Conservation (phyloP, 192 early-diverging fungal species). For the Backusella australiensis region DNA sequence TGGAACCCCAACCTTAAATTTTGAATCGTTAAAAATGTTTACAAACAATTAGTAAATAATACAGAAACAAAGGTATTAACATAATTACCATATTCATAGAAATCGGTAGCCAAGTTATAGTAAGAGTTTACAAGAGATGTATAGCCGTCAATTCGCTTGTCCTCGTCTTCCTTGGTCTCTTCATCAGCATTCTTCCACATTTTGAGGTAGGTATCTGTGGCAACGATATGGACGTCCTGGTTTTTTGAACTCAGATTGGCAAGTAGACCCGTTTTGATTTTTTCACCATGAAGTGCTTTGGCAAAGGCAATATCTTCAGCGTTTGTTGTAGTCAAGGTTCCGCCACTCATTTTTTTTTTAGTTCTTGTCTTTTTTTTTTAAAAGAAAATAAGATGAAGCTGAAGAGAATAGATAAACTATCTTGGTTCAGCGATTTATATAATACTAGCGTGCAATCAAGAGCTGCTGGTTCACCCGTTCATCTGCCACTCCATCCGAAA, state of each 20-base stretch:
- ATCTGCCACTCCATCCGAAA: slow-evolving; percentile 1
- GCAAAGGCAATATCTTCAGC: slow-evolving; percentile 53
- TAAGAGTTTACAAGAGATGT: slow-evolving; percentile 76
- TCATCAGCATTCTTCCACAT: slow-evolving; percentile 64
- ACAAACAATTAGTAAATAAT: background rate
- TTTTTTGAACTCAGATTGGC: slow-evolving; percentile 61
- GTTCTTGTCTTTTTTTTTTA: too few species aligned
- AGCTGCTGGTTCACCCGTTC: slow-evolving; percentile 3
- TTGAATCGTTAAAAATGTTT: background rate
- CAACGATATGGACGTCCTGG: slow-evolving; percentile 59
- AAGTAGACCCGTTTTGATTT: slow-evolving; percentile 38
- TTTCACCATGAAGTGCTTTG: slow-evolving; percentile 49
- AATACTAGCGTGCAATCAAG: background rate
- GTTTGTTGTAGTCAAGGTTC: slow-evolving; percentile 32
- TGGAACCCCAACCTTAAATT: slow-evolving; percentile 77
- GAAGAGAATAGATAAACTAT: background rate
- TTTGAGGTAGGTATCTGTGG: slow-evolving; percentile 68
- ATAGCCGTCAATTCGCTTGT: slow-evolving; percentile 58
- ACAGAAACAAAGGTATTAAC: background rate
- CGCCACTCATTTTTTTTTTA: slow-evolving; percentile 16
- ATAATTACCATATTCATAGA: slow-evolving; percentile 64
- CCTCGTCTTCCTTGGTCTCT: slow-evolving; percentile 57
- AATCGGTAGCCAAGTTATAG: slow-evolving; percentile 82
- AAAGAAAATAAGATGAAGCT: background rate
- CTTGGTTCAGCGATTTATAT: background rate